Evolutionary conservation across 2,329 filamentous ascomycete genomes (phyloP).

Genomic region (Blastomyces silverae): DNA sequence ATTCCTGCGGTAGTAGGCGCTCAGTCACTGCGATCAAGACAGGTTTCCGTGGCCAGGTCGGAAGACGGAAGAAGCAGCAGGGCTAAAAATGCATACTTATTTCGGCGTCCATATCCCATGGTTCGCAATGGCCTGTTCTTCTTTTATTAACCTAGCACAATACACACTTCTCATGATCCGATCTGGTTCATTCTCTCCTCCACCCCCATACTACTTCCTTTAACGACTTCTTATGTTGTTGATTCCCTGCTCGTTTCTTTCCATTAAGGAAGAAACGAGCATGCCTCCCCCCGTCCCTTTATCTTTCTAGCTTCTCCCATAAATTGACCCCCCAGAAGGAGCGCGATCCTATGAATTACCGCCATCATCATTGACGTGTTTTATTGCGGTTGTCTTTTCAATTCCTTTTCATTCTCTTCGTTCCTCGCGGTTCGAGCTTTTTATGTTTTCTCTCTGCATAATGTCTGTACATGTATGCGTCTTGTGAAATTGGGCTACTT

Average conservation of each 20-base stretch:
- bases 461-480: conserved; percentile 9
- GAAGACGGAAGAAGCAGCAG: conserved; percentile 94
- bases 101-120: conserved; percentile 2
- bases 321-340: background rate
- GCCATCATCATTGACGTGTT: background rate
- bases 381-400: background rate
- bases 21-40: conserved; percentile 98
- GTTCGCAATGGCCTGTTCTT: conserved; percentile 18
- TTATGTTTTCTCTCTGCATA: conserved; percentile 5
- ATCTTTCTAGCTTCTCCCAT: background rate
- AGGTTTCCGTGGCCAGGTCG: conserved; percentile 99
- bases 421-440: background rate
- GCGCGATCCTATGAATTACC: background rate
- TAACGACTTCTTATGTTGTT: background rate
- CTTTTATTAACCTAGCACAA: conserved; percentile 6
- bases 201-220: background rate
- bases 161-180: background rate
- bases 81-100: conserved; percentile 50
- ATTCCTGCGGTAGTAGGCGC: conserved; percentile 73
- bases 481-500: background rate
- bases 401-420: background rate
- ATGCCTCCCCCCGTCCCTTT: background rate
- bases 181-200: background rate
- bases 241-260: background rate
- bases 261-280: background rate